These are phyloP conservation scores for Aspergillus taichungensis DNA, from an alignment of 495 filamentous ascomycete species.

Conservation along the genomic window DNA sequence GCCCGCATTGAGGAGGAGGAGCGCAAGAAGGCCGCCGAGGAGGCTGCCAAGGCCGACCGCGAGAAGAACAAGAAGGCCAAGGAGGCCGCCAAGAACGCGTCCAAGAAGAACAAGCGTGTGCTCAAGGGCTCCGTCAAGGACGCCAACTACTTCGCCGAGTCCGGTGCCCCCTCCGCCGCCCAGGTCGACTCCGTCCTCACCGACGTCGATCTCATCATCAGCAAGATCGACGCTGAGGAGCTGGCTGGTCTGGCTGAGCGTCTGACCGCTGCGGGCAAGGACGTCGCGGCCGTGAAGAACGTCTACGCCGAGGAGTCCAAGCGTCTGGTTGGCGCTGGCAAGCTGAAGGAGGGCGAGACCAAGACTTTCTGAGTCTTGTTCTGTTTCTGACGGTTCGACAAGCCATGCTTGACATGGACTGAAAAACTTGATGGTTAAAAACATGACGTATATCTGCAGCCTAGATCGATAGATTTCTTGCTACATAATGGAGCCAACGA, in stretches of 20 bases:
- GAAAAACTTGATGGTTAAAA: too few relatives aligned
- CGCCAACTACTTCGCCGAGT: conserved; percentile 71
- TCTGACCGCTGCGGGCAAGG: conserved; percentile 51
- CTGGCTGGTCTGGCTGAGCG: conserved; percentile 69
- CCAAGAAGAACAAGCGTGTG: conserved; percentile 99
- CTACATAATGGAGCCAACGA: too few relatives aligned
- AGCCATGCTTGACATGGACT: too few relatives aligned
- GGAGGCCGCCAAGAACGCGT: conserved; percentile 92
- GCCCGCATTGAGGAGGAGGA: conserved; percentile 71
- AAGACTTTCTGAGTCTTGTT: conserved; percentile 39
- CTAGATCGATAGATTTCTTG: too few relatives aligned
- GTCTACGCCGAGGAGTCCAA: conserved; percentile 62
- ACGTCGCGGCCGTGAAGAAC: conserved; percentile 52
- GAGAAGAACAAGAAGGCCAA: conserved; percentile 91
- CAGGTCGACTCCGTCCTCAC: conserved; percentile 73
- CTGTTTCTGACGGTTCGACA: too few relatives aligned
- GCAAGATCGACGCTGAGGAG: conserved; percentile 84
- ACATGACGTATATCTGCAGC: too few relatives aligned
- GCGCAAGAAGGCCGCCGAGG: conserved; percentile 73
- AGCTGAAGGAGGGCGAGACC: conserved; percentile 71
- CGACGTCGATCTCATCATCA: conserved; percentile 82
- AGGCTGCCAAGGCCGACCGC: conserved; percentile 69
- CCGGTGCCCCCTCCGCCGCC: conserved; percentile 56
- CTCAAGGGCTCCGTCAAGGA: conserved; percentile 89
- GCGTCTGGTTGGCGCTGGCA: conserved; percentile 65